A percentile compares a stretch with the other conserved stretches of the same genome.
Evolutionary conservation across 179 eudicot genomes (phyloP).

Genomic region (Gypsophila paniculata): DNA sequence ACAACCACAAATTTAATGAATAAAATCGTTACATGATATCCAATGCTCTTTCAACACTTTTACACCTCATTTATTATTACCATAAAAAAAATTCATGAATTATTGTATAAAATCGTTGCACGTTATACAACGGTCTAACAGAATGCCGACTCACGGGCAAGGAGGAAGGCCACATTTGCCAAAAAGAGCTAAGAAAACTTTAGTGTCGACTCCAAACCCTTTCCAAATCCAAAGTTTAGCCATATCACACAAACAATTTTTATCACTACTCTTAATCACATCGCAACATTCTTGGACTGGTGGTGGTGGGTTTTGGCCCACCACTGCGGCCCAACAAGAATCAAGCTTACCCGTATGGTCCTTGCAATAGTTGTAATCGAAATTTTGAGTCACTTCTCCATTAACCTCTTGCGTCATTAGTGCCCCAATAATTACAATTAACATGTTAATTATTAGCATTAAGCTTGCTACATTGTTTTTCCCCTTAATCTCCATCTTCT

Average conservation of each 20-base stretch:
- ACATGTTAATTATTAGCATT: slow-evolving; percentile 19
- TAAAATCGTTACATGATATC: too few relatives aligned
- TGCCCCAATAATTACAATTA: background rate
- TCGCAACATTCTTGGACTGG: slow-evolving; percentile 16
- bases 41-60: too few relatives aligned
- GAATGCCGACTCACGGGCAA: slow-evolving; percentile 4
- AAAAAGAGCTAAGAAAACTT: slow-evolving; percentile 20
- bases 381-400: background rate
- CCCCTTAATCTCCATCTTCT: slow-evolving; percentile 6
- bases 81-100: too few relatives aligned
- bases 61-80: too few relatives aligned
- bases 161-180: slow-evolving; percentile 24
- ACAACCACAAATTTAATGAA: too few relatives aligned
- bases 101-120: too few relatives aligned
- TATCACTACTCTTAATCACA: slow-evolving; percentile 9
- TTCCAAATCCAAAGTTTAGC: slow-evolving; percentile 14
- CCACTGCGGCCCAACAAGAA: slow-evolving; percentile 11
- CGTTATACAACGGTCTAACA: too few relatives aligned
- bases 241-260: slow-evolving; percentile 19
- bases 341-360: background rate
- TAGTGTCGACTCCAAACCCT: slow-evolving; percentile 12
- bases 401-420: background rate
- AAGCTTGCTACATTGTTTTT: slow-evolving; percentile 4
- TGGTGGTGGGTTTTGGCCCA: slow-evolving; percentile 9
- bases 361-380: too few relatives aligned